A percentile compares a stretch with the other conserved stretches of the same genome.
phyloP scores from a whole-genome alignment of 2,329 filamentous ascomycete species.

The Neonectria coccinea region DNA sequence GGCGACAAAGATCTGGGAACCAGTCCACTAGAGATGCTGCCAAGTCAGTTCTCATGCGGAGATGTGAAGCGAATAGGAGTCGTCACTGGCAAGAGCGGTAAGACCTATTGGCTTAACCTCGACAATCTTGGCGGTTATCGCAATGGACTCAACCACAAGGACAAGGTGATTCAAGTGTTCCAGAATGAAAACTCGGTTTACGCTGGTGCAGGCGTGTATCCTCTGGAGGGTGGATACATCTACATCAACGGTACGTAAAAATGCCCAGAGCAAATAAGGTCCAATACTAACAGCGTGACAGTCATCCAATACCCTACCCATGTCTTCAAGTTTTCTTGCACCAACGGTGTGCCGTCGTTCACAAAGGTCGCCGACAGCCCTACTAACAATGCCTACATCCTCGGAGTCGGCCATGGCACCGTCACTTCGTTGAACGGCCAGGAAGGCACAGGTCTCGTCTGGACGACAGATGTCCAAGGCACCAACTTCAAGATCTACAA shows the following conservation, averaged over 20 bases:
- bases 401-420: slow-evolving; percentile 68
- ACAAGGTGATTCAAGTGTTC: slow-evolving; percentile 59
- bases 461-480: slow-evolving; percentile 67
- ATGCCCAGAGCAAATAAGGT: not conserved
- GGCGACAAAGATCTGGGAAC: slow-evolving; percentile 64
- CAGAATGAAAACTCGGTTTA: slow-evolving; percentile 60
- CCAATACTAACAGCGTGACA: not conserved
- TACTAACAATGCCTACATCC: slow-evolving; percentile 62
- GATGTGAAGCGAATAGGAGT: slow-evolving; percentile 61
- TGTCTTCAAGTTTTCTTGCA: slow-evolving; percentile 69
- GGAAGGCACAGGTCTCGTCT: slow-evolving; percentile 66
- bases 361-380: slow-evolving; percentile 64
- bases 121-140: slow-evolving; percentile 56
- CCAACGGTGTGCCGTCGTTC: slow-evolving; percentile 63
- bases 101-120: slow-evolving; percentile 58
- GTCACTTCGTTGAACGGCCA: slow-evolving; percentile 66
- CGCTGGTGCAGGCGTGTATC: slow-evolving; percentile 60
- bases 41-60: slow-evolving; percentile 57
- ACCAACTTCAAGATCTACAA: slow-evolving; percentile 64
- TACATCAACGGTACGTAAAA: slow-evolving; percentile 54
- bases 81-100: slow-evolving; percentile 63
- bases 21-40: slow-evolving; percentile 57
- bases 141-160: slow-evolving; percentile 51
- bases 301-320: slow-evolving; percentile 66
- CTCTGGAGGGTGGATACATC: slow-evolving; percentile 61